These are phyloP conservation scores for Syzygium syzygioides DNA, from an alignment of 441 rosid genomes.

Conservation along the genomic window DNA sequence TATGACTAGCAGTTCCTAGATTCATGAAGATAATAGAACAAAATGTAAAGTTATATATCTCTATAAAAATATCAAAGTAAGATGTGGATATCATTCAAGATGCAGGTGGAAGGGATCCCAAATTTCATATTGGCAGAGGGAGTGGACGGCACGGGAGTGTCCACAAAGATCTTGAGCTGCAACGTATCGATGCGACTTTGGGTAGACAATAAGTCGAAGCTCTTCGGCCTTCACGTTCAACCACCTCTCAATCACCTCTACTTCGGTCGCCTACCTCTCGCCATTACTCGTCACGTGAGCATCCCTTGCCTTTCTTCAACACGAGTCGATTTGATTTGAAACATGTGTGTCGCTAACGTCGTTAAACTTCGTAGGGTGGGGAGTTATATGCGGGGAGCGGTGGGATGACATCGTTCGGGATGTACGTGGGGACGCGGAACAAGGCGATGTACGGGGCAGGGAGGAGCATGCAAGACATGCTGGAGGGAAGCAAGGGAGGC, in stretches of 20 bases:
- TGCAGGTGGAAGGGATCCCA: constrained; percentile 46
- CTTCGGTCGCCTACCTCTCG: constrained; percentile 59
- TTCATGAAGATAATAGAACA: background rate
- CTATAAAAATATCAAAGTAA: background rate
- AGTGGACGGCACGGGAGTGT: constrained; percentile 58
- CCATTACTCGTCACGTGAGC: constrained; percentile 40
- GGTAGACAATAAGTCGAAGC: constrained; percentile 72
- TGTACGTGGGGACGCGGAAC: constrained; percentile 51
- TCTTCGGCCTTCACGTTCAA: constrained; percentile 65
- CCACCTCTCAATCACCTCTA: constrained; percentile 48
- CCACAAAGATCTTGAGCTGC: constrained; percentile 64
- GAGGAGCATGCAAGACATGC: constrained; percentile 64
- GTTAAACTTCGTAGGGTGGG: background rate
- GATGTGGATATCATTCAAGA: background rate
- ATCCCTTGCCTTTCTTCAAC: background rate
- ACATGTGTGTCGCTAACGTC: background rate
- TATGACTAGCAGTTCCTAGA: background rate
- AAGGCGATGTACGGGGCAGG: constrained; percentile 86
- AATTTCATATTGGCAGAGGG: constrained; percentile 68
- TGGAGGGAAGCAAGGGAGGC: constrained; percentile 48
- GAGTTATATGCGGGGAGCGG: constrained; percentile 38
- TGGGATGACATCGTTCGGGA: constrained; percentile 24
- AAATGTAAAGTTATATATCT: background rate
- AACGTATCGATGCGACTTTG: constrained; percentile 48
- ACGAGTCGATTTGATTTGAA: background rate